Base-by-base conservation (phyloP, 1,139 yeast species). In the Sugiyamaella castrensis region DNA sequence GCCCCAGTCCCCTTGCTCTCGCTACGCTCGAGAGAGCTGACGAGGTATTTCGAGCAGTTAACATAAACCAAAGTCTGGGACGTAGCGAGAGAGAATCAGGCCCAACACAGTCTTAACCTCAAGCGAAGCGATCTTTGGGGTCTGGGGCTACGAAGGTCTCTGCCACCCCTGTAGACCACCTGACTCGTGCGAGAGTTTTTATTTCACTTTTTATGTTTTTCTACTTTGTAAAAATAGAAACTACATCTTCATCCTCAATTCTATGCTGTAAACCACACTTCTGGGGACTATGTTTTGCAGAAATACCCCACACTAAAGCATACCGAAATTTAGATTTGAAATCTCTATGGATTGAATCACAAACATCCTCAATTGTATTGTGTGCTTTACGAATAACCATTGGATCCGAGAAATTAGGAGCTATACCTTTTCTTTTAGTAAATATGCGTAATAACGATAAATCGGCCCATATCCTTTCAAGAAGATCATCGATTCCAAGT, bases 241-340 rank as follows among this genome's bases (percentile, higher is more conserved):
- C 91, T 28, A 92, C 98, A 66, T 92, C 98, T 63, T 91, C 98
- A 63, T 92, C 98, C 57, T 87, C 82, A 13, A 92, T 83, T 39
- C 75, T 75, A 66, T 92, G 98, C 54, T 68, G 78, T 53, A 92
- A 73, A 0, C 98, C 98, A 73, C 98, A 91, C 65, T 89, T 89
- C 64, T 92, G 98, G 1, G 98, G 98, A 38, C 94, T 87, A 65
- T 89, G 96, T 67, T 92, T 92, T 6, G 97, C 87, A 46, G 95
- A 84, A 1, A 91, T 82, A 0, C 98, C 98, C 98, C 98, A 92
- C 9, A 92, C 97, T 61, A 89, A 71, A 0, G 98, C 98, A 66
- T 89, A 88, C 65, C 89, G 87, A 73, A 92, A 92, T 64, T 87
- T 88, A 59, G 85, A 82, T 62, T 89, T 89, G 76, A 92, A 86